Base-by-base conservation (phyloP, 306 rosid genomes). In the Vicia sativa region DNA sequence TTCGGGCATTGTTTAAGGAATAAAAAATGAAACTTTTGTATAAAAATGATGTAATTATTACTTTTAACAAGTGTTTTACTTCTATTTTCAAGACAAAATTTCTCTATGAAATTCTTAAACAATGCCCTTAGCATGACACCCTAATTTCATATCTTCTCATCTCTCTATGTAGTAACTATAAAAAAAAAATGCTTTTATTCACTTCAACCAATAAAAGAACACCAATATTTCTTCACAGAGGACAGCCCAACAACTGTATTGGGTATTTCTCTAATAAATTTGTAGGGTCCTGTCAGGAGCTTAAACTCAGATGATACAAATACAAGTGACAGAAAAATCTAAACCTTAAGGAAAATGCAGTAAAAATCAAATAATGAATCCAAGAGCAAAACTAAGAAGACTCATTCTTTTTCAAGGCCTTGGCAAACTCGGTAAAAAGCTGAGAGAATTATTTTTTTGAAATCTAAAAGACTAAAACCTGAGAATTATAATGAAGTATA, bases 401-500 rank as follows among this genome's bases (percentile, higher is more conserved):
- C 67, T 15, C 12, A 1, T 56, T 52, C 25, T 37, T 68, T 60
- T 68, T 46, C 21, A 8, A 55, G 67, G 44, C 39, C 65, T 44
- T 18, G 21, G 26, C 34, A 63, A 23, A 54, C 45, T 59, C 67
- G 21, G 61, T 53, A 9, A 35, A 34, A 56, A 65, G 56, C 31
- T 39, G 15, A 19, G 42, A 60, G 29, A 74, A 54, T 41, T 42
- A 68, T 25, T n/a, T n/a, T n/a, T n/a, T n/a, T n/a, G n/a, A n/a
- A n/a, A n/a, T n/a, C n/a, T n/a, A n/a, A n/a, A n/a, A n/a, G n/a
- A n/a, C n/a, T n/a, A n/a, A n/a, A n/a, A n/a, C n/a, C n/a, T n/a
- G 42, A 60, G 29, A 74, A 54, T 41, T 42, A 68, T 25, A 53
- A 70, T 39, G 62, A 61, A 50, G 50, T 37, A 25, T 41, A 71